These are phyloP conservation scores for Spergularia marina DNA, from an alignment of 148 eudicot genomes.

Conservation along the genomic window DNA sequence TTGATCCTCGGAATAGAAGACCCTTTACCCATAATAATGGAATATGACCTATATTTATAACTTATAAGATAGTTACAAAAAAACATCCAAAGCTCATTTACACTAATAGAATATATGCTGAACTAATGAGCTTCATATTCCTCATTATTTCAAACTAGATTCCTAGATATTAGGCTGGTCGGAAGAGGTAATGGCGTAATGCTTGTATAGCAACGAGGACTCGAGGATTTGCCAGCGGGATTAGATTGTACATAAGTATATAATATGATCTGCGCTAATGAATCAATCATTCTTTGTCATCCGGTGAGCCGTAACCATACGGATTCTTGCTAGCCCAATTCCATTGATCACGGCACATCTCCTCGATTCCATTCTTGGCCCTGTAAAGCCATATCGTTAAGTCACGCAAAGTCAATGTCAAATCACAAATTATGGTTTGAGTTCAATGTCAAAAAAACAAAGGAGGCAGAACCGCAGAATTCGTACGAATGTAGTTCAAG, in stretches of 20 bases:
- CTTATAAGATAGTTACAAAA: constrained; percentile 29
- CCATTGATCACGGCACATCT: constrained; percentile 95
- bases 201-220: constrained; percentile 15
- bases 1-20: constrained; percentile 15
- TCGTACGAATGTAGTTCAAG: too few relatives aligned
- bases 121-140: constrained; percentile 21
- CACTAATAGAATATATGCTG: constrained; percentile 28
- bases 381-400: constrained; percentile 35
- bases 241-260: constrained; percentile 29
- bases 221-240: constrained; percentile 6
- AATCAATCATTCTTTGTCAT: constrained; percentile 26
- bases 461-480: background rate
- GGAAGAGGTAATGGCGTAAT: constrained; percentile 8
- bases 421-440: background rate
- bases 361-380: constrained; percentile 79
- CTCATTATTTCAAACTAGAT: constrained; percentile 24
- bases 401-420: background rate
- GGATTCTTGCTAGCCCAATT: constrained; percentile 97
- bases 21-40: constrained; percentile 5
- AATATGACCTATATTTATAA: constrained; percentile 21
- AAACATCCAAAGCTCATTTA: constrained; percentile 29
- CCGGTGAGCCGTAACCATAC: constrained; percentile 60
- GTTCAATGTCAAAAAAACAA: background rate
- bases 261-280: constrained; percentile 19
- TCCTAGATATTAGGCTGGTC: constrained; percentile 26